phyloP scores from a whole-genome alignment of 208 protist species.

The Trypanosomatidae sp. region DNA sequence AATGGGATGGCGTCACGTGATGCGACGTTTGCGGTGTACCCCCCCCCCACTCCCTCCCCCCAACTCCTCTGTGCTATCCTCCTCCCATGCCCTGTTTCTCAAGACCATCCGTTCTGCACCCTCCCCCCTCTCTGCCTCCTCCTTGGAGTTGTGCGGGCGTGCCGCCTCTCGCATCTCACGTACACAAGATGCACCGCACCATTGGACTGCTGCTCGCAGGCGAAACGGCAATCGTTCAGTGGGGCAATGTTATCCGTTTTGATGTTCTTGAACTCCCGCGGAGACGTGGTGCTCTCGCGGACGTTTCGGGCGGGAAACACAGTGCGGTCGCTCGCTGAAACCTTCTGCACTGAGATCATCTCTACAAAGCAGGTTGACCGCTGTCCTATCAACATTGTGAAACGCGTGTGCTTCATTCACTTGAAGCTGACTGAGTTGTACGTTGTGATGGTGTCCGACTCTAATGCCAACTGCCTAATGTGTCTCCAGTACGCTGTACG shows the following conservation, averaged over 20 bases:
- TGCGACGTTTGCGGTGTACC: neutral
- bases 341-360: conserved; percentile 88
- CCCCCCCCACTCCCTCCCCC: neutral
- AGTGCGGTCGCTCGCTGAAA: conserved; percentile 77
- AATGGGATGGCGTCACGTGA: neutral
- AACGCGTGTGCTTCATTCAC: conserved; percentile 89
- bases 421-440: conserved; percentile 91
- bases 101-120: neutral
- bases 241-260: conserved; percentile 76
- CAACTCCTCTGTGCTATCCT: neutral
- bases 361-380: conserved; percentile 63
- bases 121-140: neutral
- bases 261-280: conserved; percentile 89
- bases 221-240: neutral
- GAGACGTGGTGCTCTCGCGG: conserved; percentile 86
- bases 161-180: neutral
- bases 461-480: conserved; percentile 93
- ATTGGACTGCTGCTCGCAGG: neutral
- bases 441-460: conserved; percentile 90
- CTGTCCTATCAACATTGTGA: conserved; percentile 92
- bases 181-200: neutral
- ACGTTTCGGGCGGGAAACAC: conserved; percentile 79
- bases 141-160: neutral
- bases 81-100: neutral
- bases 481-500: conserved; percentile 83